These are phyloP conservation scores for Acmispon strigosus DNA, from an alignment of 306 rosid genomes.

Conservation along the genomic window DNA sequence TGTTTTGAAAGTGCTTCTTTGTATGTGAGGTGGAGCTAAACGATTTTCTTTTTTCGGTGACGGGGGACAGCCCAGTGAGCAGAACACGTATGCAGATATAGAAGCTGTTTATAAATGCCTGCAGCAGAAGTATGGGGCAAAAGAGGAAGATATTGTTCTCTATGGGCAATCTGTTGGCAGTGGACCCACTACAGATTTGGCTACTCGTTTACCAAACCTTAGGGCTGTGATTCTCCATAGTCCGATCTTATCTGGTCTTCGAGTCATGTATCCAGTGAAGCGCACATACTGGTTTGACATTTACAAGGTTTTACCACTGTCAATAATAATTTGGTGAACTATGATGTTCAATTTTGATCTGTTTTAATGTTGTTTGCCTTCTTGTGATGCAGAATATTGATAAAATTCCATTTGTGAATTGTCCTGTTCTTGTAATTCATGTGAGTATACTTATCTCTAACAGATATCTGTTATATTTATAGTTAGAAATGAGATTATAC, in stretches of 20 bases:
- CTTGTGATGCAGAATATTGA: slow-evolving; percentile 15
- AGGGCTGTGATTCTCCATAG: slow-evolving; percentile 18
- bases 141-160: slow-evolving; percentile 12
- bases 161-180: slow-evolving; percentile 17
- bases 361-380: neutral
- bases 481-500: neutral
- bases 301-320: neutral
- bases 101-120: slow-evolving; percentile 17
- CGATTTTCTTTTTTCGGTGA: neutral
- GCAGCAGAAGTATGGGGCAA: slow-evolving; percentile 13
- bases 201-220: slow-evolving; percentile 3
- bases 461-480: neutral
- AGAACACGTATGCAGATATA: slow-evolving; percentile 16
- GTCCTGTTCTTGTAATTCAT: slow-evolving; percentile 18
- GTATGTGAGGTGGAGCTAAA: neutral
- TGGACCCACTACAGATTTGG: slow-evolving; percentile 12
- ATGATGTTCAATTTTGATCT: neutral
- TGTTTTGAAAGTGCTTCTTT: neutral
- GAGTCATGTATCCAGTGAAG: slow-evolving; percentile 14
- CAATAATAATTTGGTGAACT: neutral
- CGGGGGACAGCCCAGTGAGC: slow-evolving; percentile 10
- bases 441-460: slow-evolving; percentile 1
- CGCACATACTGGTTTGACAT: slow-evolving; percentile 16
- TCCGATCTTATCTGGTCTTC: slow-evolving; percentile 6
- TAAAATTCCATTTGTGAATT: slow-evolving; percentile 8